A percentile compares a stretch with the other conserved stretches of the same genome.
These are phyloP conservation scores for Iberis amara DNA, from an alignment of 441 rosid genomes.

Conservation along the genomic window DNA sequence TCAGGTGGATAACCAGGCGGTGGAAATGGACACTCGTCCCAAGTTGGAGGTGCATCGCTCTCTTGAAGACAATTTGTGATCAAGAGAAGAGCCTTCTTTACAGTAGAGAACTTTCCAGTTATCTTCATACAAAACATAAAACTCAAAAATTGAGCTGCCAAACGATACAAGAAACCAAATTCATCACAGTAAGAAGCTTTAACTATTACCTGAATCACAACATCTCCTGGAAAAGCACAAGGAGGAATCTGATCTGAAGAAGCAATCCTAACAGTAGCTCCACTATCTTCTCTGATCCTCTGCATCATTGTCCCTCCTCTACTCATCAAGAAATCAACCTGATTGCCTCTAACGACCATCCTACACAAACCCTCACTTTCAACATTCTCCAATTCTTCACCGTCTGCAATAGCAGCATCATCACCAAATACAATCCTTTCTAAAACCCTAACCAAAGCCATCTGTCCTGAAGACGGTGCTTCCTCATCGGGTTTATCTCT, in stretches of 20 bases:
- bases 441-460: constrained; percentile 43
- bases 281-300: constrained; percentile 44
- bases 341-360: constrained; percentile 40
- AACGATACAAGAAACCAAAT: background rate
- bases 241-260: constrained; percentile 43
- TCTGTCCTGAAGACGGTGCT: constrained; percentile 36
- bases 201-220: constrained; percentile 40
- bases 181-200: background rate
- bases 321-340: constrained; percentile 36
- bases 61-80: constrained; percentile 43
- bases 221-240: constrained; percentile 43
- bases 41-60: constrained; percentile 36
- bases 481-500: constrained; percentile 27
- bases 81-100: constrained; percentile 46
- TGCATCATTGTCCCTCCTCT: constrained; percentile 40
- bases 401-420: constrained; percentile 26
- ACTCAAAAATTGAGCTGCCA: background rate
- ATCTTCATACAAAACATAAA: constrained; percentile 33
- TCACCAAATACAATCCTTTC: constrained; percentile 48
- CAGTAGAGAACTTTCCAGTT: constrained; percentile 40
- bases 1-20: constrained; percentile 42
- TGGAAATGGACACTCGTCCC: constrained; percentile 38
- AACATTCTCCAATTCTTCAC: constrained; percentile 26
- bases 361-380: constrained; percentile 42
- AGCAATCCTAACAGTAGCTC: constrained; percentile 36